Evolutionary conservation across 169 alveolate species (phyloP).

Genomic region (Cryptosporidium tyzzeri): DNA sequence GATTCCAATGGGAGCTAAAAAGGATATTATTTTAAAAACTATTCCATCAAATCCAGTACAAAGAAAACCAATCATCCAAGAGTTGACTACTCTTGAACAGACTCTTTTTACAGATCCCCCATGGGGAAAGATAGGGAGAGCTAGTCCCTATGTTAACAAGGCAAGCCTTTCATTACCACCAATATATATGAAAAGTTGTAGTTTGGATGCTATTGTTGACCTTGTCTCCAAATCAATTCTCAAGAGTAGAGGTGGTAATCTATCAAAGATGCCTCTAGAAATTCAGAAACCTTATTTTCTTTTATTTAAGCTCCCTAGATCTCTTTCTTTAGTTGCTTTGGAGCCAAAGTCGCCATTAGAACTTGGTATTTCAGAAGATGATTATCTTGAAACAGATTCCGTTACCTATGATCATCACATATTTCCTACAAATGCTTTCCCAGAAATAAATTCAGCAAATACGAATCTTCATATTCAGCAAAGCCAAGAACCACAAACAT

Average conservation of each 20-base stretch:
- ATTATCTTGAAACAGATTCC: neutral
- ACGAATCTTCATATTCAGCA: neutral
- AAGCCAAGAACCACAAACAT: neutral
- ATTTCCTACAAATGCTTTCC: too few species aligned
- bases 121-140: constrained; percentile 44
- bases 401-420: neutral
- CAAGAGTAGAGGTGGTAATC: constrained; percentile 23
- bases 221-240: constrained; percentile 39
- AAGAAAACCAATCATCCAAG: constrained; percentile 28
- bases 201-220: constrained; percentile 55
- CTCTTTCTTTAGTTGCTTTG: constrained; percentile 38
- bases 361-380: constrained; percentile 1
- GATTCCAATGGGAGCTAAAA: constrained; percentile 55
- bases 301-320: constrained; percentile 21
- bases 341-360: constrained; percentile 25
- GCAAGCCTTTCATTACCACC: constrained; percentile 55
- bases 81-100: constrained; percentile 27
- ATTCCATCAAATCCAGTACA: constrained; percentile 19
- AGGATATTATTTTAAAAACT: constrained; percentile 50
- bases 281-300: constrained; percentile 51
- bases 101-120: constrained; percentile 39
- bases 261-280: constrained; percentile 2
- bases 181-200: constrained; percentile 32
- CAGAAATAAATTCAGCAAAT: neutral
- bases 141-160: constrained; percentile 20